Conservation (phyloP, 345 rosid genomes). For the Salix purpurea region DNA sequence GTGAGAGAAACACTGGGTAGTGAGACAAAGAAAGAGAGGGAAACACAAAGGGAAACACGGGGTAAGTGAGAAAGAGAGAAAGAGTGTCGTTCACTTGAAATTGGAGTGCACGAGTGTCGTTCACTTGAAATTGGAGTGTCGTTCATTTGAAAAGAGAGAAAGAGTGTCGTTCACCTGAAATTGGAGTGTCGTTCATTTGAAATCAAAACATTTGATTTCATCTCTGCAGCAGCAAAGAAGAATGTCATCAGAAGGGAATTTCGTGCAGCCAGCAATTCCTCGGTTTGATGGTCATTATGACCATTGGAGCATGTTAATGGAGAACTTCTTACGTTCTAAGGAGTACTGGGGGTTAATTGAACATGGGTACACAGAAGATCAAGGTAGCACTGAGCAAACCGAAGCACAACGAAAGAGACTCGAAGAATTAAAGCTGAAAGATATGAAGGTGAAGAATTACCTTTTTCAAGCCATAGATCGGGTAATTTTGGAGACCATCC, state of each 20-base stretch:
- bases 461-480: background rate
- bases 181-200: too few species aligned
- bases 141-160: too few species aligned
- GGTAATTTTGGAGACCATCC: background rate
- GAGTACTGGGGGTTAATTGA: background rate
- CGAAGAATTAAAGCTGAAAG: background rate
- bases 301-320: constrained; percentile 3
- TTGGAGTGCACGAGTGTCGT: too few species aligned
- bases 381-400: background rate
- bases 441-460: background rate
- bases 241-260: background rate
- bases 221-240: background rate
- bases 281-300: constrained; percentile 4
- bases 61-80: too few species aligned
- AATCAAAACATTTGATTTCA: background rate
- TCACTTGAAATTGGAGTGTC: too few species aligned
- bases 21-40: too few species aligned
- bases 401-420: background rate
- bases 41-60: too few species aligned
- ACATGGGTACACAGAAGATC: background rate
- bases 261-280: background rate
- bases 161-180: too few species aligned
- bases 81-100: too few species aligned
- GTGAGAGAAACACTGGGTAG: too few species aligned
- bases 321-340: background rate